Evolutionary conservation across 305 asterid genomes (phyloP).

Genomic region (Vinca major): DNA sequence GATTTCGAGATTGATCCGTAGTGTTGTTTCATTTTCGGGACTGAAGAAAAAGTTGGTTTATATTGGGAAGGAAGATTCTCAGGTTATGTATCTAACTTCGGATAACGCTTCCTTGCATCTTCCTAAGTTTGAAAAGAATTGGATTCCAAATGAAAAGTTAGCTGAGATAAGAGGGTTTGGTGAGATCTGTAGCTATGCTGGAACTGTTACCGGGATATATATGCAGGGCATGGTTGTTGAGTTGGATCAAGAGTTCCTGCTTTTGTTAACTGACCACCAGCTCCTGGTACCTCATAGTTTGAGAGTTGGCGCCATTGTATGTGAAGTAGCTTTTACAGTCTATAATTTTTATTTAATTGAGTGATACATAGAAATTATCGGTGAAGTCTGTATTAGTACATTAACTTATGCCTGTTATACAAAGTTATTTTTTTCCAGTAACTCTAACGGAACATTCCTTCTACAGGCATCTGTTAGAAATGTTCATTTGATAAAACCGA

Average conservation of each 20-base stretch:
- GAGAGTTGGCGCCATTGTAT: slow-evolving; percentile 83
- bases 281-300: slow-evolving; percentile 62
- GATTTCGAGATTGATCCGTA: slow-evolving; percentile 39
- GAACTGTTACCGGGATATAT: slow-evolving; percentile 60
- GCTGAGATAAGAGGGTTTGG: slow-evolving; percentile 35
- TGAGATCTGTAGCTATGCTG: slow-evolving; percentile 54
- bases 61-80: slow-evolving; percentile 48
- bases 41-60: slow-evolving; percentile 57
- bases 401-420: neutral
- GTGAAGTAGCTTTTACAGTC: slow-evolving; percentile 20
- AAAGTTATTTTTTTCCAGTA: neutral
- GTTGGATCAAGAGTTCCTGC: slow-evolving; percentile 61
- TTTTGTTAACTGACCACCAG: slow-evolving; percentile 58
- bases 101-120: slow-evolving; percentile 44
- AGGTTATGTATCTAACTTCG: slow-evolving; percentile 56
- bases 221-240: slow-evolving; percentile 79
- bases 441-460: slow-evolving; percentile 11
- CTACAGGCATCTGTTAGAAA: slow-evolving; percentile 61
- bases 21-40: slow-evolving; percentile 38
- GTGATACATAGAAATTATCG: neutral
- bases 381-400: neutral
- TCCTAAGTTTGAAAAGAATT: slow-evolving; percentile 28
- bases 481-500: slow-evolving; percentile 69
- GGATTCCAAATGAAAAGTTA: slow-evolving; percentile 6
- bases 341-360: neutral